Base-by-base conservation (phyloP, 2,329 filamentous ascomycete genomes). In the Ophiostoma sp. region DNA sequence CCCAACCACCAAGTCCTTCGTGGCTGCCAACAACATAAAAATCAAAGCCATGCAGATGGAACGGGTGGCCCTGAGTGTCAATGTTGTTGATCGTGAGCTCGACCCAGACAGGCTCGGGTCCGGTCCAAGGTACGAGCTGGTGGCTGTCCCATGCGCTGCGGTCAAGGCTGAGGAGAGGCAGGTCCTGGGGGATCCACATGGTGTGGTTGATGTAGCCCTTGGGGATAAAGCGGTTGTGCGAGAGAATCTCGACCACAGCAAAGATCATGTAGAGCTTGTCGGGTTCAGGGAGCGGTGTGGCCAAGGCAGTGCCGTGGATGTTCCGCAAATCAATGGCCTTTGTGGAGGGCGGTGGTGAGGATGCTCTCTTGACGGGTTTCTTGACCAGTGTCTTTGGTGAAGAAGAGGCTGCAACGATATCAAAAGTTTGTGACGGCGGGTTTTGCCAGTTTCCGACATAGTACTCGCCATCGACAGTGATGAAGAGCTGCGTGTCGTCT, bases 51-150 rank as follows among this genome's bases (percentile, higher is more conserved):
- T 79, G 78, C 17, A 79, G 66, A 50, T 78, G 77, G 52, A 79
- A 79, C 0, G 78, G 76, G 50, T 79, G 78, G 3, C 76, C 77
- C n/a, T 76, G 74, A 2, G 74, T 76, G 45, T 78, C 78, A 25
- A 79, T 66, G 61, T 79, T 79, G 74, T 79, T 79, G 70, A 79
- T 76, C 0, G 76, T 76, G 8, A 78, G 71, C 45, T 79, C 78
- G 12, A 78, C 76, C 77, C 78, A 79, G 0, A 45, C 75, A 0
- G 76, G 72, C 55, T 74, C 68, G 19, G 36, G 1, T 2, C 77
- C 78, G 0, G 77, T 79, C 77, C 76, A 77, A 6, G 77, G 75
- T 9, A 77, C 75, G 3, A 79, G 76, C 55, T 79, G 78, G 69
- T 77, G 73, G 7, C 11, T 52, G 68, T 79, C 74, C 78, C 78